A percentile compares a stretch with the other conserved stretches of the same genome.
These are phyloP conservation scores for Pseudozyma sp. DNA, from an alignment of 1,284 basidiomycete genomes.

Conservation along the genomic window DNA sequence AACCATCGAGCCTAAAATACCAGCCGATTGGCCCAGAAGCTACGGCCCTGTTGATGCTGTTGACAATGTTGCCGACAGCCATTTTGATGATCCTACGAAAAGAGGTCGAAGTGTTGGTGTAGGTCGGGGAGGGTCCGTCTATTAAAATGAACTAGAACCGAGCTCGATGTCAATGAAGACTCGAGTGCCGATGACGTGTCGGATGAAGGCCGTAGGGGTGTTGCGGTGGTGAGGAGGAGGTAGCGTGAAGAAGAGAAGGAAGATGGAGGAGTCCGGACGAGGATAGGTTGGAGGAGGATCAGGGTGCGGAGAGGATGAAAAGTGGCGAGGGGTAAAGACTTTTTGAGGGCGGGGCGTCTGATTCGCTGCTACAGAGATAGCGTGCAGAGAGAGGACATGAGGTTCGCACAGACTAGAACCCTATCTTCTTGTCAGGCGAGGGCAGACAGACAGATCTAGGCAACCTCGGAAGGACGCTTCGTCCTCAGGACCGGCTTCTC, in stretches of 20 bases:
- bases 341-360: background rate
- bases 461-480: background rate
- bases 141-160: background rate
- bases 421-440: background rate
- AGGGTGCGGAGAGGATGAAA: background rate
- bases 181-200: constrained; percentile 16
- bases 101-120: background rate
- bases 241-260: background rate
- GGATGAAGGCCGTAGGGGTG: constrained; percentile 1
- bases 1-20: constrained; percentile 87
- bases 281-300: too few species aligned
- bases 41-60: constrained; percentile 70
- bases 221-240: constrained; percentile 3
- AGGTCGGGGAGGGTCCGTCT: background rate
- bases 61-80: constrained; percentile 31
- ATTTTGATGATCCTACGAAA: constrained; percentile 10
- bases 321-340: constrained; percentile 9
- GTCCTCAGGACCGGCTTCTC: too few species aligned
- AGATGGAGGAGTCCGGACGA: background rate
- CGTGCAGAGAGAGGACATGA: background rate
- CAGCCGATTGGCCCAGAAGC: constrained; percentile 79
- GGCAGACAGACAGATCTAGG: background rate
- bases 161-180: constrained; percentile 39
- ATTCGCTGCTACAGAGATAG: background rate
- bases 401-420: background rate